Conservation (phyloP, 2,329 filamentous ascomycete species). For the Colletotrichum sp. region DNA sequence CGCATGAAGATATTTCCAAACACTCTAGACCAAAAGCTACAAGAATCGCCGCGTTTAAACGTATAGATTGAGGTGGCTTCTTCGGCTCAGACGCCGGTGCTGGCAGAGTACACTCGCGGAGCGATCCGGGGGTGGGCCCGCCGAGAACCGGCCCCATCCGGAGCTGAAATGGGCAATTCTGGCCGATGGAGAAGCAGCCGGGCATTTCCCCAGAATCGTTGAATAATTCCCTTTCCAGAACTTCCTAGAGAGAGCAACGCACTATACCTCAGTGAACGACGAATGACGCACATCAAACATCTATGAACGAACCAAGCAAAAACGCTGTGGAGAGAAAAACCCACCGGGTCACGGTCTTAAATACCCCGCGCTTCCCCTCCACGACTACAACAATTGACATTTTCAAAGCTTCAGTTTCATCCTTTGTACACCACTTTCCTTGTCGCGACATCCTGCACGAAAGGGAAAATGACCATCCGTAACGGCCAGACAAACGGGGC, state of each 20-base stretch:
- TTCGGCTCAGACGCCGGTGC: background rate
- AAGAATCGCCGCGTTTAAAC: background rate
- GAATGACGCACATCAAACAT: background rate
- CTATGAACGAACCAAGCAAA: background rate
- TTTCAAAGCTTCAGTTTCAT: no score
- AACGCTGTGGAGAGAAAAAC: background rate
- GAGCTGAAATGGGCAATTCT: constrained; percentile 6
- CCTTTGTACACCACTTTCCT: background rate
- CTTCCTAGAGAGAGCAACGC: background rate
- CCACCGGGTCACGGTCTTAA: background rate
- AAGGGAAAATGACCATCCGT: background rate
- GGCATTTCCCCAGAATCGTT: background rate
- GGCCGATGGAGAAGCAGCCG: background rate
- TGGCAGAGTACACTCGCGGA: background rate
- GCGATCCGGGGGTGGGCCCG: background rate
- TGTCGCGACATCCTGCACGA: background rate
- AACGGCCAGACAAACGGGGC: background rate
- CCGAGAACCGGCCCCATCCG: background rate
- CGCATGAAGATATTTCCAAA: background rate
- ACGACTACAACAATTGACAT: background rate
- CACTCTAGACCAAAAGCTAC: background rate
- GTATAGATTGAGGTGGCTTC: background rate
- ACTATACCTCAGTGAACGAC: background rate
- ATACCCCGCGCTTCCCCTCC: background rate
- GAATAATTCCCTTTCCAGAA: background rate